Conservation (phyloP, 305 asterid species). For the Petunia hybrid region DNA sequence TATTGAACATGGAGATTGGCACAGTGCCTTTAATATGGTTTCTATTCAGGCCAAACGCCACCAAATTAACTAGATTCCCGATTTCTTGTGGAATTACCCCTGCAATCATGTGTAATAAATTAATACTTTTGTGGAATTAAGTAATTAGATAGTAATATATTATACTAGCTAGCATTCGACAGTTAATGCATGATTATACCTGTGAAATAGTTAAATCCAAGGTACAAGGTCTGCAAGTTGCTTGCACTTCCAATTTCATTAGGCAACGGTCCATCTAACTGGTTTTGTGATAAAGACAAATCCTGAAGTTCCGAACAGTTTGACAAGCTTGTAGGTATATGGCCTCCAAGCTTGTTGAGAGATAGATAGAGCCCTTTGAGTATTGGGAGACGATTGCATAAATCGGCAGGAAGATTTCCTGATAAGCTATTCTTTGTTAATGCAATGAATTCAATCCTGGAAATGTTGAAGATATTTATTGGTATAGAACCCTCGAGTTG, state of each 20-base stretch:
- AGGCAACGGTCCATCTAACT: background rate
- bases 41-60: background rate
- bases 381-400: background rate
- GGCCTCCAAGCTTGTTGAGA: slow-evolving; percentile 11
- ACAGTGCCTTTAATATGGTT: slow-evolving; percentile 31
- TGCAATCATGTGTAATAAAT: slow-evolving; percentile 18
- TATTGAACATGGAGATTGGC: slow-evolving; percentile 36
- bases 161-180: background rate
- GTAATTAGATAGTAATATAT: background rate
- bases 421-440: slow-evolving; percentile 22
- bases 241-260: background rate
- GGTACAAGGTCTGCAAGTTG: background rate
- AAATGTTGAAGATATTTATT: slow-evolving; percentile 29
- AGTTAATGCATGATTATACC: slow-evolving; percentile 22
- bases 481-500: slow-evolving; percentile 7
- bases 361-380: slow-evolving; percentile 13
- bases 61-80: slow-evolving; percentile 37
- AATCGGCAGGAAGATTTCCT: slow-evolving; percentile 26
- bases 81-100: slow-evolving; percentile 36
- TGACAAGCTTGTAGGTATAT: slow-evolving; percentile 22
- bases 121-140: background rate
- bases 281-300: background rate
- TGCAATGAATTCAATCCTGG: background rate
- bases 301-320: slow-evolving; percentile 9
- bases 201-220: background rate